Conservation (phyloP, 371 early-diverging fungal genomes). For the Mucor mucedo region DNA sequence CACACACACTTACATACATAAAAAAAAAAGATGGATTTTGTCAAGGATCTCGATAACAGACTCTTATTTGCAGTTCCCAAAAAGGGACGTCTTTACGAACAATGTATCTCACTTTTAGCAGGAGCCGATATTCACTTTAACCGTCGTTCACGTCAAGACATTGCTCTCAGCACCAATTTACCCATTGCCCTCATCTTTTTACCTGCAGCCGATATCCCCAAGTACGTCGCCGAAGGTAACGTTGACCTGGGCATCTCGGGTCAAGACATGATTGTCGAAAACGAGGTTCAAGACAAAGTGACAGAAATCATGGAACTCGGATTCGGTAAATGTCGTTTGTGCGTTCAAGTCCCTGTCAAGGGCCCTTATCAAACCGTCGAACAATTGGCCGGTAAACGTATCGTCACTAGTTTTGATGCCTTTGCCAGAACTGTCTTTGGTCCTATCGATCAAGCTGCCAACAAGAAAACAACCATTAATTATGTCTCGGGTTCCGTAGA, state of each 20-base stretch:
- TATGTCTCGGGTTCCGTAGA: slow-evolving; percentile 96
- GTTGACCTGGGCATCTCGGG: slow-evolving; percentile 97
- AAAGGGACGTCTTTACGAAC: slow-evolving; percentile 96
- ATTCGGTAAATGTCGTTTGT: slow-evolving; percentile 92
- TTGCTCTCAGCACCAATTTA: slow-evolving; percentile 91
- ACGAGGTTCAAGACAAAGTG: slow-evolving; percentile 72
- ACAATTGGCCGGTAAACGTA: slow-evolving; percentile 89
- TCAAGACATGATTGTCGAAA: slow-evolving; percentile 90
- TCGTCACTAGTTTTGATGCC: slow-evolving; percentile 92
- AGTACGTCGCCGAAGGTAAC: slow-evolving; percentile 93
- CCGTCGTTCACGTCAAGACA: slow-evolving; percentile 94
- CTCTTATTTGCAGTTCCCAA: slow-evolving; percentile 96
- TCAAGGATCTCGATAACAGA: slow-evolving; percentile 73
- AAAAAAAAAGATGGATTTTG: slow-evolving; percentile 59
- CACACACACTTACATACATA: background rate
- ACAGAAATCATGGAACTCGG: slow-evolving; percentile 81
- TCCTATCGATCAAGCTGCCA: slow-evolving; percentile 65
- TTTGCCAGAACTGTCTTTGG: slow-evolving; percentile 74
- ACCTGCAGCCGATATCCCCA: slow-evolving; percentile 95
- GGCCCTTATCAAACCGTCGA: slow-evolving; percentile 53
- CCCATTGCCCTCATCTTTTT: slow-evolving; percentile 94
- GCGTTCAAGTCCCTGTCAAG: slow-evolving; percentile 81
- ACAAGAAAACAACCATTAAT: slow-evolving; percentile 70
- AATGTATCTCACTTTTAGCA: slow-evolving; percentile 80
- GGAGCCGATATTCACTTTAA: slow-evolving; percentile 96